These are phyloP conservation scores for Xylaria polymorpha DNA, from an alignment of 2,329 filamentous ascomycete genomes.

Conservation along the genomic window DNA sequence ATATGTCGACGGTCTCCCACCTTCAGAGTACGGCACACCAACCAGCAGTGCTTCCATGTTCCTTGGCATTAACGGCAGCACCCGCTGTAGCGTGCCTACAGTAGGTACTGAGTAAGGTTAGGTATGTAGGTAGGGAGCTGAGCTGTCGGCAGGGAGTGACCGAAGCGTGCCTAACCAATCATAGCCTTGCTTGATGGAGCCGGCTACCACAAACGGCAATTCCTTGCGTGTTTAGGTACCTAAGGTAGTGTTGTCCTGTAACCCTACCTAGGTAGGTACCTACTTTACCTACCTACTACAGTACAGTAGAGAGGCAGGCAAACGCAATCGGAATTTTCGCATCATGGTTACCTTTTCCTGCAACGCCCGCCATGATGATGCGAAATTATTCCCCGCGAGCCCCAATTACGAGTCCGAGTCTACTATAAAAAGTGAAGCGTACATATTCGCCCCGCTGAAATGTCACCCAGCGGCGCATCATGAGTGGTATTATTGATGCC, in stretches of 20 bases:
- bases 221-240: background rate
- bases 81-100: background rate
- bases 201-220: conserved; percentile 34
- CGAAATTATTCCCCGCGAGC: background rate
- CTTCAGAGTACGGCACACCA: too few species aligned
- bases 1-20: too few species aligned
- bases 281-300: too few species aligned
- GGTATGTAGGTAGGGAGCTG: too few species aligned
- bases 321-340: background rate
- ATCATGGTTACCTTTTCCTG: background rate
- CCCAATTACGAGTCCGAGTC: conserved; percentile 1
- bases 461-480: background rate
- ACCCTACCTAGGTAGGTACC: background rate
- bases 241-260: background rate
- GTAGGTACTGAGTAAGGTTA: background rate
- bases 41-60: background rate
- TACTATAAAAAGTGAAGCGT: background rate
- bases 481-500: background rate
- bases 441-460: background rate
- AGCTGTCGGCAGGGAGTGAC: background rate
- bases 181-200: background rate
- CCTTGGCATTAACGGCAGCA: background rate
- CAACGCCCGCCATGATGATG: background rate
- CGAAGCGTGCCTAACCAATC: conserved; percentile 21
- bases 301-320: too few species aligned